Evolutionary conservation across 139 green algal species (phyloP), one percentile per base, ranked within the genome.

Genomic region (Trebouxia sp.): DNA sequence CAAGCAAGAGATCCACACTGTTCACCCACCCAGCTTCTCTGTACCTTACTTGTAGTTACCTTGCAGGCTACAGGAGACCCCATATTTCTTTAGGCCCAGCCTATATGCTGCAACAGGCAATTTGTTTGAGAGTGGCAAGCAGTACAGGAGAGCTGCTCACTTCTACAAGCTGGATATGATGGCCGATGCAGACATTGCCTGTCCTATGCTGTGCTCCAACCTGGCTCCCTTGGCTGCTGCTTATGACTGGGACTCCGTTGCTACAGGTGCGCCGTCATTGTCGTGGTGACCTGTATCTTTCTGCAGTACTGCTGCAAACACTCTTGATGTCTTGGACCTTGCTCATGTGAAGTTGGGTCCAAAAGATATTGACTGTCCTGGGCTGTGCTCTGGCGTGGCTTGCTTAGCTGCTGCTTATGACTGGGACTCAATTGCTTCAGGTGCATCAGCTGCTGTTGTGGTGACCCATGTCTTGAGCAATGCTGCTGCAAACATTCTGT

Each of bases 161-260:
- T 72, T 45, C 35, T 72, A 72, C 62, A 72, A 72, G 62, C 62
- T 72, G 62, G 32, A 72, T 9, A 45, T 72, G 1, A 45, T 72
- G 62, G 11, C 32, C 32, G 43, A 72, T 8, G 26, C 14, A 14
- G 62, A 35, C 62, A 72, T 32, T 11, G 12, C 12, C 26, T 30
- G 43, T 41, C 32, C 8, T 39, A 41, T 43, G 32, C 62, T 28
- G 62, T 35, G 2, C 62, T 72, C 35, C n/a, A n/a, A 45, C 43
- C 62, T 72, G 32, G n/a, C n/a, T n/a, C n/a, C n/a, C 32, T 15
- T 72, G 32, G 62, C 62, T 30, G 62, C 32, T 8, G 62, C 62
- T 26, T 45, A 43, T 30, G 62, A 72, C 32, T 72, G 62, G 62
- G 62, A 72, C 62, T 72, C 62, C 12, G 35, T 72, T 26, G 14